Evolutionary conservation across 805 yeast species (phyloP).

Genomic region (Hanseniaspora mollemarum): DNA sequence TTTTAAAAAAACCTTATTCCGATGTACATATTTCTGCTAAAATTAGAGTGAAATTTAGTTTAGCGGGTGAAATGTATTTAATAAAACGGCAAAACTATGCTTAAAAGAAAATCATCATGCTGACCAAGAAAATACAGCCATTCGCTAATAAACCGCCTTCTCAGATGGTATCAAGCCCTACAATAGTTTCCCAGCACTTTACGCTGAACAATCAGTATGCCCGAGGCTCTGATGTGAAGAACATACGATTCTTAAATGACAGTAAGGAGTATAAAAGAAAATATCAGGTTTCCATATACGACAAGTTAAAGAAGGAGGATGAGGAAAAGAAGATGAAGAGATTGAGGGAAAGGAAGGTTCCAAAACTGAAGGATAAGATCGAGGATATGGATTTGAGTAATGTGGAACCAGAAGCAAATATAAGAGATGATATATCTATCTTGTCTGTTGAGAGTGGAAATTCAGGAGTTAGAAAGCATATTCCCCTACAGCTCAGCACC

Average conservation of each 20-base stretch:
- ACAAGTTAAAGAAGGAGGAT: not conserved
- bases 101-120: no score
- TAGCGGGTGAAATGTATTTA: no score
- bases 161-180: not conserved
- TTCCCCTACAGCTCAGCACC: not conserved
- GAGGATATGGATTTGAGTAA: not conserved
- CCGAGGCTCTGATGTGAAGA: not conserved
- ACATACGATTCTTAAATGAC: not conserved
- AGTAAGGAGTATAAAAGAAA: not conserved
- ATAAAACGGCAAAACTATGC: no score
- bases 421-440: not conserved
- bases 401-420: not conserved
- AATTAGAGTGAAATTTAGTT: no score
- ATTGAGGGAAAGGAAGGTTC: not conserved
- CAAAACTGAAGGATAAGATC: not conserved
- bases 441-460: not conserved
- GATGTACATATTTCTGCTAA: no score
- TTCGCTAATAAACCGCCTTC: no score
- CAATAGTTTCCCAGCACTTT: not conserved
- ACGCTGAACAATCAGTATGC: not conserved
- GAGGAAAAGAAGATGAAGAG: not conserved
- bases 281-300: constrained; percentile 2
- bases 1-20: no score
- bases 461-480: not conserved
- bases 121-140: no score